These are phyloP conservation scores for Apiotrichum gamsii DNA, from an alignment of 1,284 basidiomycete species.

Conservation along the genomic window DNA sequence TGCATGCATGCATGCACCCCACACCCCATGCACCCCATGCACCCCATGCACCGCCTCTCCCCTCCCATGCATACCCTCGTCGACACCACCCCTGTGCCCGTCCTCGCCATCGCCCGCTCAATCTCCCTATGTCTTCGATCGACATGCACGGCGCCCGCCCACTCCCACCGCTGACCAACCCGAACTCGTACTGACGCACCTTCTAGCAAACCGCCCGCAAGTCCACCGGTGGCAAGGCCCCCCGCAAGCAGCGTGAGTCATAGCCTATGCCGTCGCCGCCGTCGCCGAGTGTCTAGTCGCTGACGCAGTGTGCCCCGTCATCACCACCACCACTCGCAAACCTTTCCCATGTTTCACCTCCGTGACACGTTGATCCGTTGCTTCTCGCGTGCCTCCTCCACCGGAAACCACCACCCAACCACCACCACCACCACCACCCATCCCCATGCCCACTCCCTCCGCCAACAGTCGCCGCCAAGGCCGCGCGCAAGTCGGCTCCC, in stretches of 20 bases:
- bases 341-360: neutral
- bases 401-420: slow-evolving; percentile 3
- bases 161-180: neutral
- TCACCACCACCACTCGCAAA: no score
- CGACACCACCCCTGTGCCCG: neutral
- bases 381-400: no score
- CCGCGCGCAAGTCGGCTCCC: slow-evolving; percentile 53
- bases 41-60: neutral
- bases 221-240: slow-evolving; percentile 57
- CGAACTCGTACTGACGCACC: slow-evolving; percentile 5
- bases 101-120: neutral
- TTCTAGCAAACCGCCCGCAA: slow-evolving; percentile 60
- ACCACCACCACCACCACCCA: neutral
- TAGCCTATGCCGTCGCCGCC: no score
- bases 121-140: neutral
- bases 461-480: slow-evolving; percentile 76
- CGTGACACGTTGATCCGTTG: neutral
- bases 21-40: no score
- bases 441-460: no score
- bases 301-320: no score
- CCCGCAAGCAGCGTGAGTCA: slow-evolving; percentile 52
- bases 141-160: neutral
- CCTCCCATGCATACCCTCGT: neutral
- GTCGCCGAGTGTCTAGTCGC: no score
- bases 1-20: neutral